These are phyloP conservation scores for Ramichloridium luteum DNA, from an alignment of 2,329 filamentous ascomycete genomes.

Conservation along the genomic window DNA sequence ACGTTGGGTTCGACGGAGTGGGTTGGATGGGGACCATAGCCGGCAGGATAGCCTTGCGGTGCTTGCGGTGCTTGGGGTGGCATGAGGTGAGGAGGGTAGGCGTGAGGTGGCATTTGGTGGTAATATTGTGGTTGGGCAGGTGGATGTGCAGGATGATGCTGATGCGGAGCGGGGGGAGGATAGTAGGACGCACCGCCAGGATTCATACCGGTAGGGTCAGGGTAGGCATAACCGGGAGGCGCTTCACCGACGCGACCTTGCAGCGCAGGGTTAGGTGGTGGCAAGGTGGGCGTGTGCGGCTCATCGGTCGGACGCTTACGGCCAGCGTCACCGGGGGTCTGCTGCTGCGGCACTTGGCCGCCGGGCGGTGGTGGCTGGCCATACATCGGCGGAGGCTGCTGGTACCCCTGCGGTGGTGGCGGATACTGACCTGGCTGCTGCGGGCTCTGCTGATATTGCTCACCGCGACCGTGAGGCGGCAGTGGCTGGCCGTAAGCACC, in stretches of 20 bases:
- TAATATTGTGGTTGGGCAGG: conserved; percentile 28
- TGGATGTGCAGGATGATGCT: conserved; percentile 27
- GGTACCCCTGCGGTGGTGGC: conserved; percentile 30
- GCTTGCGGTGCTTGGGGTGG: too few species aligned
- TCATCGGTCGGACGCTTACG: conserved; percentile 37
- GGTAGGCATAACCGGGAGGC: conserved; percentile 27
- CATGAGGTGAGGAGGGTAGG: too few species aligned
- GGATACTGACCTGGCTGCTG: conserved; percentile 25
- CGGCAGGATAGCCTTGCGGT: too few species aligned
- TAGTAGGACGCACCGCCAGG: conserved; percentile 32
- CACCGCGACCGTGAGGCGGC: conserved; percentile 23
- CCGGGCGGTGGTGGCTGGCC: conserved; percentile 22
- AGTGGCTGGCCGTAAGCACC: conserved; percentile 41
- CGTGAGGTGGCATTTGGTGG: too few species aligned
- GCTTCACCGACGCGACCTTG: conserved; percentile 13
- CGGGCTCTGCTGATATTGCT: conserved; percentile 16
- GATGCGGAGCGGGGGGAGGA: too few species aligned
- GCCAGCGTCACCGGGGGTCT: conserved; percentile 18
- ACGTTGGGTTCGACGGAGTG: too few species aligned
- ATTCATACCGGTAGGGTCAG: conserved; percentile 33
- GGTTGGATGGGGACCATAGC: too few species aligned
- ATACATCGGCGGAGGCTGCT: conserved; percentile 33
- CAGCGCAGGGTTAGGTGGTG: conserved; percentile 35
- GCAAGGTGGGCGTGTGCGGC: conserved; percentile 39
- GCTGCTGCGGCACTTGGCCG: conserved; percentile 8